These are phyloP conservation scores for Sextonia rubra DNA, from an alignment of 164 flowering plant species.

Conservation along the genomic window DNA sequence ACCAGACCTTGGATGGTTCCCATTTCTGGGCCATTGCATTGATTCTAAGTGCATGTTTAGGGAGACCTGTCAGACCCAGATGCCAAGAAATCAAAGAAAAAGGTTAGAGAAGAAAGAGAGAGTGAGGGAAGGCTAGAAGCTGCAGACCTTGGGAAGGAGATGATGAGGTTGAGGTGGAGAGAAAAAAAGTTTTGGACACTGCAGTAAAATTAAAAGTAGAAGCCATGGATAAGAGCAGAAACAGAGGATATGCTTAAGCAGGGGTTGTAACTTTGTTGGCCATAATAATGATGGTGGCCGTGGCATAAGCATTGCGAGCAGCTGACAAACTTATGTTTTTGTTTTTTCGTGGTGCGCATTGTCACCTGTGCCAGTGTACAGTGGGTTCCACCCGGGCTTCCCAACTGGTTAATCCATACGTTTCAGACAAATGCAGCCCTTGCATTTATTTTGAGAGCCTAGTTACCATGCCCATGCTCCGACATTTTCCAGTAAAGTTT, in stretches of 20 bases:
- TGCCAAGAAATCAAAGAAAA: conserved; percentile 2
- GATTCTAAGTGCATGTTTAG: conserved; percentile 41
- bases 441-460: too few species aligned
- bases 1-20: conserved; percentile 77
- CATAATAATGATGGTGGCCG: too few species aligned
- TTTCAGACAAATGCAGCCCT: too few species aligned
- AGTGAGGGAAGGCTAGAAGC: conserved; percentile 7
- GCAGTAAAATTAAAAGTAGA: conserved; percentile 31
- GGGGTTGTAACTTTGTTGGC: background rate
- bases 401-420: too few species aligned
- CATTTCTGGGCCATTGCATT: conserved; percentile 53
- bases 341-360: too few species aligned
- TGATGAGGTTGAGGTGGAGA: conserved; percentile 18
- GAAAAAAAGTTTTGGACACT: conserved; percentile 30
- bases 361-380: too few species aligned
- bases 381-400: too few species aligned
- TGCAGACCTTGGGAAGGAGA: conserved; percentile 14
- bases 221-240: conserved; percentile 43
- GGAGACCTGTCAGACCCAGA: conserved; percentile 27
- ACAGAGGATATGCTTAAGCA: background rate
- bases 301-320: too few species aligned
- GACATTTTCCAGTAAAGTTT: too few species aligned
- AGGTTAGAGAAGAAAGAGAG: background rate
- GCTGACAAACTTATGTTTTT: too few species aligned
- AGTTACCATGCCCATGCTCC: too few species aligned